phyloP scores from a whole-genome alignment of 2,329 filamentous ascomycete species.

The Fusarium sp. region DNA sequence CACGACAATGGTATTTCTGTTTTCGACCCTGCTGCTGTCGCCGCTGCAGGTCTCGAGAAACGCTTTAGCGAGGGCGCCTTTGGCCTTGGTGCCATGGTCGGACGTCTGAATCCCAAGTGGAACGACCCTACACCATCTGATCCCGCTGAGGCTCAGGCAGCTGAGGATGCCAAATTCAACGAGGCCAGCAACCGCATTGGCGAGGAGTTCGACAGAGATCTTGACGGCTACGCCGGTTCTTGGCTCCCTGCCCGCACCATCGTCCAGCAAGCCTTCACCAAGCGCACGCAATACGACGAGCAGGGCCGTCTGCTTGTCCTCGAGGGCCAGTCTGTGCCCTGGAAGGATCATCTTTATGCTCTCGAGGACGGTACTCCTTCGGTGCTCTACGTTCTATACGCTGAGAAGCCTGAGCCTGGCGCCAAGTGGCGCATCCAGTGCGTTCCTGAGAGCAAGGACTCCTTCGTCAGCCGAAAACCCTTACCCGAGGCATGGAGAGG shows the following conservation, averaged over 20 bases:
- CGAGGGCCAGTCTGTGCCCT: conserved; percentile 79
- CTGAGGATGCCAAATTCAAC: conserved; percentile 83
- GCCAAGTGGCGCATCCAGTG: conserved; percentile 94
- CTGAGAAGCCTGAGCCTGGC: conserved; percentile 77
- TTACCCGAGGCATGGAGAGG: conserved; percentile 93
- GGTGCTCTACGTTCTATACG: conserved; percentile 89
- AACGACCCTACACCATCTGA: conserved; percentile 69
- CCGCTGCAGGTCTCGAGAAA: conserved; percentile 77
- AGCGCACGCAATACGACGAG: conserved; percentile 72
- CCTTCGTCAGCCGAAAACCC: conserved; percentile 90
- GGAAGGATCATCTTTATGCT: conserved; percentile 95
- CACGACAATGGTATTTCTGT: conserved; percentile 94
- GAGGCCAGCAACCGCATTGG: conserved; percentile 84
- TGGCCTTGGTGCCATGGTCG: conserved; percentile 83
- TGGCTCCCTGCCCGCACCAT: conserved; percentile 90
- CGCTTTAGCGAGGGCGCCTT: conserved; percentile 85
- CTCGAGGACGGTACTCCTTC: conserved; percentile 71
- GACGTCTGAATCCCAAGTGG: conserved; percentile 80
- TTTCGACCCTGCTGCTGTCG: conserved; percentile 76
- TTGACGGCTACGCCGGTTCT: conserved; percentile 75
- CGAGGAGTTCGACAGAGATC: conserved; percentile 82
- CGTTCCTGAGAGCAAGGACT: conserved; percentile 84
- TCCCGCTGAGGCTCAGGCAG: conserved; percentile 66
- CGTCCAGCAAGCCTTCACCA: conserved; percentile 78
- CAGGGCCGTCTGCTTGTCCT: conserved; percentile 84